A percentile compares a stretch with the other conserved stretches of the same genome.
These are phyloP conservation scores for Megacollybia platyphylla DNA, from an alignment of 1,284 basidiomycete species.

Conservation along the genomic window DNA sequence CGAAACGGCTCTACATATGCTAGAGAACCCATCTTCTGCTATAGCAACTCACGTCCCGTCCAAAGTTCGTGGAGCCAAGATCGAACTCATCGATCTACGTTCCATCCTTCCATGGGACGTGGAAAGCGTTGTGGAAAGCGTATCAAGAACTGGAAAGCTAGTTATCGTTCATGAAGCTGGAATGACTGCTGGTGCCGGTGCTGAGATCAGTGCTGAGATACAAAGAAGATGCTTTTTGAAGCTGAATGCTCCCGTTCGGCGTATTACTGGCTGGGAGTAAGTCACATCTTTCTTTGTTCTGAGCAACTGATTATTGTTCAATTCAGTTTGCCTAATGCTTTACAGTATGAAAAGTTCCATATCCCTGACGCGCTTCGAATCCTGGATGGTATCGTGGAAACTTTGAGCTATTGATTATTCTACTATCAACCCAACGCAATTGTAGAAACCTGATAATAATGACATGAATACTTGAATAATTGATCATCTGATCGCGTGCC, in stretches of 20 bases:
- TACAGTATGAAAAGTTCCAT: slow-evolving; percentile 86
- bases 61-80: slow-evolving; percentile 54
- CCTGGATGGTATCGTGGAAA: slow-evolving; percentile 76
- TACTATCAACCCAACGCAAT: too few species aligned
- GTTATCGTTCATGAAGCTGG: slow-evolving; percentile 91
- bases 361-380: slow-evolving; percentile 79
- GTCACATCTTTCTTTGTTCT: slow-evolving; percentile 18
- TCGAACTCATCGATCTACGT: slow-evolving; percentile 86
- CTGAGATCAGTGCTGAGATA: slow-evolving; percentile 78
- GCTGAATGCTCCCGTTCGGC: slow-evolving; percentile 76
- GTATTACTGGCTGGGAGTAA: slow-evolving; percentile 88
- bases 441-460: too few species aligned
- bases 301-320: slow-evolving; percentile 5
- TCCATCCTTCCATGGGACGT: slow-evolving; percentile 88
- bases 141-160: slow-evolving; percentile 70
- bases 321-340: slow-evolving; percentile 60
- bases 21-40: slow-evolving; percentile 51
- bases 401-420: slow-evolving; percentile 50
- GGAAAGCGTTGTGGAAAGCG: slow-evolving; percentile 69
- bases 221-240: slow-evolving; percentile 81
- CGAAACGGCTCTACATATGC: slow-evolving; percentile 64
- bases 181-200: slow-evolving; percentile 74
- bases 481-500: too few species aligned
- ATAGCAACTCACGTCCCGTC: slow-evolving; percentile 62
- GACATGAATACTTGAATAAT: too few species aligned